Evolutionary conservation across 2,329 filamentous ascomycete species (phyloP).

Genomic region (Beauveria brongniartii): DNA sequence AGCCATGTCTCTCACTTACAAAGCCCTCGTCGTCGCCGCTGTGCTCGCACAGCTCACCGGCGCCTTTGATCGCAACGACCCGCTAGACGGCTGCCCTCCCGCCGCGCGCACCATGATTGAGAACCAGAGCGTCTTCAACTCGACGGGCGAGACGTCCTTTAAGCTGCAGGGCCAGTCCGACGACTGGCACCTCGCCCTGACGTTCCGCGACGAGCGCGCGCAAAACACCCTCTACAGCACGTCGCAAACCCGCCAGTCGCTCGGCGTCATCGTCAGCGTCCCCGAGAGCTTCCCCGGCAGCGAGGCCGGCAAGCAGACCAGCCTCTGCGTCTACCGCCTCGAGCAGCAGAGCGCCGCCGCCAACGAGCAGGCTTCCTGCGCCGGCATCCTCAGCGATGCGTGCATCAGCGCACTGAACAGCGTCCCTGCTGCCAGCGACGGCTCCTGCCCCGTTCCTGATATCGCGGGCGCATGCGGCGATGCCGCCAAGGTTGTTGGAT

Average conservation of each 20-base stretch:
- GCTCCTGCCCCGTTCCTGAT: slow-evolving; percentile 2
- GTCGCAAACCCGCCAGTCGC: background rate
- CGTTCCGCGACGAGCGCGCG: slow-evolving; percentile 6
- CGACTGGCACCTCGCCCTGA: slow-evolving; percentile 5
- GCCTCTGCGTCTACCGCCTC: slow-evolving; percentile 9
- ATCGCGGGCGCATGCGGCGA: background rate
- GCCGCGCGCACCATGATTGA: background rate
- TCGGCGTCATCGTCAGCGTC: slow-evolving; percentile 8
- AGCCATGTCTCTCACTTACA: slow-evolving; percentile 9
- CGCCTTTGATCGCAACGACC: slow-evolving; percentile 4
- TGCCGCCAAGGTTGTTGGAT: background rate
- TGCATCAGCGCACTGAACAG: slow-evolving; percentile 2
- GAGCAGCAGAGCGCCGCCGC: background rate
- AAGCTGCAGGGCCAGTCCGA: background rate
- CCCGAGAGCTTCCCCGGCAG: slow-evolving; percentile 2
- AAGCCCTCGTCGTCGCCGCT: background rate
- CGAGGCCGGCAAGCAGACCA: background rate
- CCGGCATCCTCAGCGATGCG: slow-evolving; percentile 5
- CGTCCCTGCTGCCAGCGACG: background rate
- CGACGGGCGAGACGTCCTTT: slow-evolving; percentile 6
- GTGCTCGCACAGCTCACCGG: background rate
- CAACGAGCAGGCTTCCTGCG: slow-evolving; percentile 1
- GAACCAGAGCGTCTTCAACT: slow-evolving; percentile 4
- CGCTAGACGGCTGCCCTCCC: slow-evolving; percentile 5
- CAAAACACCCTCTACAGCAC: background rate